Evolutionary conservation across 2,329 filamentous ascomycete species (phyloP), one percentile per base, ranked within the genome.

Genomic region (Arthroderma uncinatum): DNA sequence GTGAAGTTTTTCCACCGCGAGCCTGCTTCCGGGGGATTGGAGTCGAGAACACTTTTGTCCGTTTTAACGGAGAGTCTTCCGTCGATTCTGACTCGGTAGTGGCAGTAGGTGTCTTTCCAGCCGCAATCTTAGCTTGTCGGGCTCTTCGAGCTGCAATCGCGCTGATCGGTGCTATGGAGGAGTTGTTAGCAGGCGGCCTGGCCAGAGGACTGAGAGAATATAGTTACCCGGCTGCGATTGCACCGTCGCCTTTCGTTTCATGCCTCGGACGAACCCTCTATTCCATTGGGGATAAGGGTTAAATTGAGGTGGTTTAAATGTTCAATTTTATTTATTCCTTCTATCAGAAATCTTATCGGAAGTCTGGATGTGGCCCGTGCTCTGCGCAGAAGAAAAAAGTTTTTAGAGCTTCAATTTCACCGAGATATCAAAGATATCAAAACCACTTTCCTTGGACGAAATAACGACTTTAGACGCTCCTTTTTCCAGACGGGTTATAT

Each of bases 121-220:
- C 55, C 67, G 66, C 58, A 71, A 68, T 60, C n/a, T 37, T 55
- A 23, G 53, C 55, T 47, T 60, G 53, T 33, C 70, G 68, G 63
- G 70, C 70, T 68, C 67, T 73, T 63, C 72, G 73, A 59, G 72
- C 72, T 28, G 73, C 73, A 60, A 74, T 62, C 47, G 72, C 73
- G 60, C 73, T 74, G 59, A 74, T 63, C n/a, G 60, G 58, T 56
- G 42, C 54, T 44, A 25, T n/a, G n/a, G 5, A 36, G 28, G 30
- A 8, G 30, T 12, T 34, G 33, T 59, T 48, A 57, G 53, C 48
- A 30, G 25, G 30, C 16, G 1, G 34, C 33, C 37, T 40, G 54
- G 36, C 23, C 53, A 16, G 12, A n/a, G 4, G 19, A 19, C n/a
- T 5, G 9, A 10, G 30, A 37, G 19, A n/a, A 36, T 16, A 4